These are phyloP conservation scores for Haematococcus lacustris DNA, from an alignment of 139 green algal genomes.

Conservation along the genomic window DNA sequence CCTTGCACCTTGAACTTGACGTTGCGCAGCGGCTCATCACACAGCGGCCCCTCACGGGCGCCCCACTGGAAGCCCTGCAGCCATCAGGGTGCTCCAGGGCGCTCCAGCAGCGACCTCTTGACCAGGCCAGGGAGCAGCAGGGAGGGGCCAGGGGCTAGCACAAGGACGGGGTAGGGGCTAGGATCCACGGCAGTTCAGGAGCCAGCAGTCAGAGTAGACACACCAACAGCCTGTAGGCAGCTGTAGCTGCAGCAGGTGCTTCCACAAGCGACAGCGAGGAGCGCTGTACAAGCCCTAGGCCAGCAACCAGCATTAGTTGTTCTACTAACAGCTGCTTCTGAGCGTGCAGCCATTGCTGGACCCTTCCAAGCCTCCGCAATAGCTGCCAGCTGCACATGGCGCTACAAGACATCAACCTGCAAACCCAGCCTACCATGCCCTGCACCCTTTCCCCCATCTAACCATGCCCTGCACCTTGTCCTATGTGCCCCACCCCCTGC, in stretches of 20 bases:
- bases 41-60: constrained; percentile 89
- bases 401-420: too few relatives aligned
- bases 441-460: too few relatives aligned
- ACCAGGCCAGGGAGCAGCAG: too few relatives aligned
- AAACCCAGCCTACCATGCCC: not conserved
- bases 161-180: too few relatives aligned
- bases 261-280: too few relatives aligned
- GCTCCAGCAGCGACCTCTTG: not conserved
- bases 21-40: constrained; percentile 95
- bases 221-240: not conserved
- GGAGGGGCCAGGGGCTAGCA: not conserved
- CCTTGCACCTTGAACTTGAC: constrained; percentile 89
- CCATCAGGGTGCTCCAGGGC: not conserved
- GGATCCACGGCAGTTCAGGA: too few relatives aligned
- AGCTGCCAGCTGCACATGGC: too few relatives aligned
- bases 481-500: not conserved
- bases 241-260: not conserved
- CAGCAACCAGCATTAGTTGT: too few relatives aligned
- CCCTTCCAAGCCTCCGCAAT: not conserved
- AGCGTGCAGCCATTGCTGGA: not conserved
- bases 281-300: too few relatives aligned
- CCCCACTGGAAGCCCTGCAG: constrained; percentile 96
- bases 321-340: too few relatives aligned
- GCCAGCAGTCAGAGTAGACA: not conserved
- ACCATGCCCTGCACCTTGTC: too few relatives aligned